These are phyloP conservation scores for Daldinia decipiens DNA, from an alignment of 495 filamentous ascomycete genomes.

Conservation along the genomic window DNA sequence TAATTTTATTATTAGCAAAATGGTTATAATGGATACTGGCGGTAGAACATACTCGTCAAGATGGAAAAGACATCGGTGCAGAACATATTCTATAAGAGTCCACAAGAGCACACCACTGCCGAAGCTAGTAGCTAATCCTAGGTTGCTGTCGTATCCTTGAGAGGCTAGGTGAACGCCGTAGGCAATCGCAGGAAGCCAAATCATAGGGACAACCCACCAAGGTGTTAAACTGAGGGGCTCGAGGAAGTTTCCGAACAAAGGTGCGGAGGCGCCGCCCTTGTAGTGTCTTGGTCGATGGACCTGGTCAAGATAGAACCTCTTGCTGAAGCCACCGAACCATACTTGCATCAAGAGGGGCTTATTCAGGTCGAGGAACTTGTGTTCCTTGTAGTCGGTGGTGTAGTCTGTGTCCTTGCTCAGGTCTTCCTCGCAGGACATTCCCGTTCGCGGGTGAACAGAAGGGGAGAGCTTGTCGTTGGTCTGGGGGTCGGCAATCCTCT, in stretches of 20 bases:
- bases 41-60: slow-evolving; percentile 76
- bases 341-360: slow-evolving; percentile 88
- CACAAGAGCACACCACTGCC: slow-evolving; percentile 75
- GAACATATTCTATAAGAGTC: slow-evolving; percentile 88
- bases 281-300: slow-evolving; percentile 96
- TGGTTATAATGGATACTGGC: not conserved
- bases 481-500: slow-evolving; percentile 34
- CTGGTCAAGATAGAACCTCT: slow-evolving; percentile 95
- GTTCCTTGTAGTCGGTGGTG: slow-evolving; percentile 75
- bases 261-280: slow-evolving; percentile 89
- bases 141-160: slow-evolving; percentile 58
- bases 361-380: slow-evolving; percentile 94
- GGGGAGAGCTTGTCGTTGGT: slow-evolving; percentile 50
- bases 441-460: slow-evolving; percentile 74
- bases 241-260: slow-evolving; percentile 96
- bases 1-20: slow-evolving; percentile 33
- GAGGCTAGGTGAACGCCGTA: slow-evolving; percentile 78
- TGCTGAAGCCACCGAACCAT: slow-evolving; percentile 86
- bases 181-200: slow-evolving; percentile 86
- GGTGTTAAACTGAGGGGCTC: slow-evolving; percentile 94
- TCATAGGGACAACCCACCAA: slow-evolving; percentile 85
- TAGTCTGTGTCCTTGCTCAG: slow-evolving; percentile 85
- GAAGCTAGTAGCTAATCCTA: slow-evolving; percentile 66
- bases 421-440: slow-evolving; percentile 87
- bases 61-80: slow-evolving; percentile 96